phyloP scores from a whole-genome alignment of 805 yeast species.

The Kodamaea laetipori region DNA sequence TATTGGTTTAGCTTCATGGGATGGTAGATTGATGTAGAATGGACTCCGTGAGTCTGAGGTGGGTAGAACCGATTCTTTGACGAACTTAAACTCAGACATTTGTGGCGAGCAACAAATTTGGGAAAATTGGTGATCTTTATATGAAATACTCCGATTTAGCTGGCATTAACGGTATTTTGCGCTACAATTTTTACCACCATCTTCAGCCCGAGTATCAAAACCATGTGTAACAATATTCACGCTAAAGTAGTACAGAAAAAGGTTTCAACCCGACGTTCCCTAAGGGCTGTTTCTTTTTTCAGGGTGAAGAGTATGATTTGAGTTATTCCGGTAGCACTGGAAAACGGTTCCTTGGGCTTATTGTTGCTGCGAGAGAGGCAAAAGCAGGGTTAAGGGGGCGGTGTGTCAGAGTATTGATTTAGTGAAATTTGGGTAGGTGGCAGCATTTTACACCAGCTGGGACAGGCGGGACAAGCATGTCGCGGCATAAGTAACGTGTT shows the following conservation, averaged over 20 bases:
- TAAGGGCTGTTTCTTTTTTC: constrained; percentile 1
- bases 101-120: constrained; percentile 1
- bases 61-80: constrained; percentile 28
- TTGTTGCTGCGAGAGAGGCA: no score
- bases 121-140: not conserved
- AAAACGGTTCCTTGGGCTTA: not conserved
- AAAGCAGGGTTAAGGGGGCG: no score
- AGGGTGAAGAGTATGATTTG: not conserved
- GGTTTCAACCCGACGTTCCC: constrained; percentile 2
- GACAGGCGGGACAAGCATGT: no score
- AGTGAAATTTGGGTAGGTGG: no score
- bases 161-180: constrained; percentile 3
- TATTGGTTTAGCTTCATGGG: constrained; percentile 40
- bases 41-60: constrained; percentile 39
- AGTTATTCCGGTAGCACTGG: constrained; percentile 1
- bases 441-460: no score
- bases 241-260: not conserved
- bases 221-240: not conserved
- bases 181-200: not conserved
- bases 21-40: constrained; percentile 41
- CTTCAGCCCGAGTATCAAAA: not conserved
- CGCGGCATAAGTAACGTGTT: no score
- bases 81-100: constrained; percentile 13
- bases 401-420: no score
- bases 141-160: constrained; percentile 4